Base-by-base conservation (phyloP, 2,329 filamentous ascomycete species). In the Botrytis deweyae region DNA sequence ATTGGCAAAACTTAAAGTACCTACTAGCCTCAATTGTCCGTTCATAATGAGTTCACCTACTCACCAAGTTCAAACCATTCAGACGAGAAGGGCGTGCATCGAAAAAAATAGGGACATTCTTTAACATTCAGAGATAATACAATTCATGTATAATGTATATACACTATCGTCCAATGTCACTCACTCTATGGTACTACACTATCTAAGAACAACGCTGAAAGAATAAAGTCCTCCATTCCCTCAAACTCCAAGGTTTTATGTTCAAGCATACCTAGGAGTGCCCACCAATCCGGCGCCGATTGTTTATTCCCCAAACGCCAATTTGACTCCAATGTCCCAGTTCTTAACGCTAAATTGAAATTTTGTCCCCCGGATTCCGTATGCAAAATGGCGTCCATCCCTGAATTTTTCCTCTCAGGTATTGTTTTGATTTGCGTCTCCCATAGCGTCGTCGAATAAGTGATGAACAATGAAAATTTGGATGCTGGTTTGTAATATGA, bases 291-390 rank as follows among this genome's bases (percentile, higher is more conserved):
- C 38, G 16, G 16, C 22, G n/a, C 55, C 40, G 38, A 33, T 68
- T 16, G 29, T 68, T 68, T 20, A 58, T 58, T 42, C 9, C 49
- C 38, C 14, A 42, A 68, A 33, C 66, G 66, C 66, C 49, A n/a
- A 42, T 58, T 58, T 68, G 36, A 42, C 49, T 10, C 22, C 7
- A 12, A 68, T 68, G 16, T 16, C 66, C 66, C 66, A 40, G 29
- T 68, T 58, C 66, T 22, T 68, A 42, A 58, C 49, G 66, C 66
- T 58, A 68, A 58, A 42, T 33, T 58, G 14, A 33, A 42, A 22
- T 58, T 22, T 42, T 42, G 66, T 68, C 18, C 49, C 49, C 25
- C 40, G 42, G 12, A 58, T 25, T 68, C 36, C 49, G 55, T 42
- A 18, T 42, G 66, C 25, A 42, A 55, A 68, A 25, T 55, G 52